These are phyloP conservation scores for Adansonia rubrostipa DNA, from an alignment of 441 rosid species.

Conservation along the genomic window DNA sequence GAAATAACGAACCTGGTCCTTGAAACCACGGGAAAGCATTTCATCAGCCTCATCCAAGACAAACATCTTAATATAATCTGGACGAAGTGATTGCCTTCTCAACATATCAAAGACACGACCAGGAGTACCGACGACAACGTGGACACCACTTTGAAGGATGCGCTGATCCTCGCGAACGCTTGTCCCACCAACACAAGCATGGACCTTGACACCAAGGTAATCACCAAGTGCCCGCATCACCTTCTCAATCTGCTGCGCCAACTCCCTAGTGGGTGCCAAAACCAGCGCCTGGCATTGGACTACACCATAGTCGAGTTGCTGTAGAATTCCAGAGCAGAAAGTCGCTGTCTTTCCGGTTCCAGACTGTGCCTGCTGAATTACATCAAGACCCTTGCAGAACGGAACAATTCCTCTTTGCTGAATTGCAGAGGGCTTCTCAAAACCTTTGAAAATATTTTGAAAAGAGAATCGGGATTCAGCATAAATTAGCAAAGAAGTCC, in stretches of 20 bases:
- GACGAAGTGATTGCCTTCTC: slow-evolving; percentile 59
- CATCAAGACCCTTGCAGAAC: slow-evolving; percentile 73
- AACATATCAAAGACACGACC: slow-evolving; percentile 79
- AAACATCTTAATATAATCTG: slow-evolving; percentile 63
- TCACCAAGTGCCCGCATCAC: slow-evolving; percentile 80
- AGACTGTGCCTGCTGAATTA: slow-evolving; percentile 72
- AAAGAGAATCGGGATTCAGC: neutral
- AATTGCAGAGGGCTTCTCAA: slow-evolving; percentile 75
- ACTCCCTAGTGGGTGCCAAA: slow-evolving; percentile 68
- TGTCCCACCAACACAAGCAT: slow-evolving; percentile 74
- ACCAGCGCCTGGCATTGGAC: slow-evolving; percentile 68
- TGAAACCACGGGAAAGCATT: slow-evolving; percentile 73
- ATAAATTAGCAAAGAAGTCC: neutral
- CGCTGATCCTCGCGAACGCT: slow-evolving; percentile 72
- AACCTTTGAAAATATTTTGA: slow-evolving; percentile 36
- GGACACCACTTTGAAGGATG: slow-evolving; percentile 65
- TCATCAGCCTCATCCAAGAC: slow-evolving; percentile 75
- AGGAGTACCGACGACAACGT: slow-evolving; percentile 73
- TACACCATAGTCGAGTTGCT: slow-evolving; percentile 55
- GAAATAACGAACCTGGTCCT: slow-evolving; percentile 53
- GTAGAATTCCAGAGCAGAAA: slow-evolving; percentile 67
- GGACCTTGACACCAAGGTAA: slow-evolving; percentile 70
- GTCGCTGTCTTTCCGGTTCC: slow-evolving; percentile 76
- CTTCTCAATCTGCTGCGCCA: slow-evolving; percentile 72
- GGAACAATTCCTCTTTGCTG: slow-evolving; percentile 76